Evolutionary conservation across 495 filamentous ascomycete genomes (phyloP).

Genomic region (Barbatosphaeria neglecta): DNA sequence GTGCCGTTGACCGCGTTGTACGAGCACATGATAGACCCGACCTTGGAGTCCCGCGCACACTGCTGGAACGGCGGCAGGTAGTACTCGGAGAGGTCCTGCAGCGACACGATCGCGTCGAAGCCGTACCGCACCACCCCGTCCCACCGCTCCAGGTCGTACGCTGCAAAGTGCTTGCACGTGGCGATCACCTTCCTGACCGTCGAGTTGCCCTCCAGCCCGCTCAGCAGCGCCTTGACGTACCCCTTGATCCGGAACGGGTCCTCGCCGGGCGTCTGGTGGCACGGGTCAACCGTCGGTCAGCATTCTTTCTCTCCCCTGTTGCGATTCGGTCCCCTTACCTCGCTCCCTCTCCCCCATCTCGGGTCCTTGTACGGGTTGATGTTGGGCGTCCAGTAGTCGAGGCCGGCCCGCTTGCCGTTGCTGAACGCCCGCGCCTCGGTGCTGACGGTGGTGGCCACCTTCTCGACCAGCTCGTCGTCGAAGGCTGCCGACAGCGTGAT

Average conservation of each 20-base stretch:
- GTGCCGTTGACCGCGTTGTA: slow-evolving; percentile 27
- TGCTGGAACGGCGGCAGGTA: slow-evolving; percentile 25
- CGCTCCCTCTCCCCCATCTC: slow-evolving; percentile 23
- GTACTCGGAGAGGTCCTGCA: slow-evolving; percentile 27
- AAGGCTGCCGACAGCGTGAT: slow-evolving; percentile 33
- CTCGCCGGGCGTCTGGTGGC: slow-evolving; percentile 4
- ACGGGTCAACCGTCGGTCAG: background rate
- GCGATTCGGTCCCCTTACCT: slow-evolving; percentile 1
- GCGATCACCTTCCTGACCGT: slow-evolving; percentile 39
- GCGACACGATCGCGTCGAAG: slow-evolving; percentile 22
- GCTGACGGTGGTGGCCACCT: slow-evolving; percentile 31
- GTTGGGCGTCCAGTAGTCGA: slow-evolving; percentile 54
- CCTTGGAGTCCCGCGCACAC: slow-evolving; percentile 22
- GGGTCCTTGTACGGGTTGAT: slow-evolving; percentile 50
- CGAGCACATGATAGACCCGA: slow-evolving; percentile 28
- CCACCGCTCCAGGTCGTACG: slow-evolving; percentile 50
- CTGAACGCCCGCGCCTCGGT: slow-evolving; percentile 57
- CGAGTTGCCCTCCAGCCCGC: slow-evolving; percentile 44
- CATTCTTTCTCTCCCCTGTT: no score
- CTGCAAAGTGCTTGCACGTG: slow-evolving; percentile 55
- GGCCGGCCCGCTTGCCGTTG: slow-evolving; percentile 45
- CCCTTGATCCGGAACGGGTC: slow-evolving; percentile 24
- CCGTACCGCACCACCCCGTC: slow-evolving; percentile 17
- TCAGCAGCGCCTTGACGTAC: slow-evolving; percentile 48
- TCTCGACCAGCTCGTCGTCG: slow-evolving; percentile 30